Evolutionary conservation across 2,329 filamentous ascomycete species (phyloP), one percentile per base, ranked within the genome.

Genomic region (Zasmidium angulare): DNA sequence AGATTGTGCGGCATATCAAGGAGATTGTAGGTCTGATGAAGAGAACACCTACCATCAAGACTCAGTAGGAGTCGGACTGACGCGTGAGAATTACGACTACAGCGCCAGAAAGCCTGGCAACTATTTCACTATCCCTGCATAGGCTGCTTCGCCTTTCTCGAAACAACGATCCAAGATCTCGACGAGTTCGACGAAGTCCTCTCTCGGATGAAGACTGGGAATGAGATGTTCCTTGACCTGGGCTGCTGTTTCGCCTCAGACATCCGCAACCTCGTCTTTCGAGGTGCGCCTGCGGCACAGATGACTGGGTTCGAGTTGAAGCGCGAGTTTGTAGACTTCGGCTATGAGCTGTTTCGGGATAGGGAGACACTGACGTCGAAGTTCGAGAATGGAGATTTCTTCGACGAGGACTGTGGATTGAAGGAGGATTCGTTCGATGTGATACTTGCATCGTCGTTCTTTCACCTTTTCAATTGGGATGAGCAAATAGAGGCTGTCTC

Each of bases 401-500:
- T 77, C 53, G 71, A 74, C 20, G 29, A 60, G 0, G 50, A 70
- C 0, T 3, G 11, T 2, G 9, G 14, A 1, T 14, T 10, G 22
- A 20, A 10, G 12, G 24, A 31, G 12, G 29, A 61, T 61, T 60
- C 79, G 29, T 60, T 57, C 49, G 75, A 79, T 56, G 72, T 81
- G 12, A 61, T 81, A 7, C 69, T 77, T 36, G 70, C 77, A 1
- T 71, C 71, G 0, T 75, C 75, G 0, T 77, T 80, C 66, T 74
- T 81, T 46, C 79, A 81, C 53, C 68, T 80, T 6, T 81, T 78
- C 61, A 68, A 71, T 31, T 76, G 68, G 65, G 73, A 76, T 1
- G 68, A 68, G 9, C 78, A 81, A 59, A 60, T 76, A 9, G 65
- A 70, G 50, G 71, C 72, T n/a, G 71, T 71, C 12, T 72, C 72